Conservation (phyloP, 768 basidiomycete species). For the Dentipellis fragilis region DNA sequence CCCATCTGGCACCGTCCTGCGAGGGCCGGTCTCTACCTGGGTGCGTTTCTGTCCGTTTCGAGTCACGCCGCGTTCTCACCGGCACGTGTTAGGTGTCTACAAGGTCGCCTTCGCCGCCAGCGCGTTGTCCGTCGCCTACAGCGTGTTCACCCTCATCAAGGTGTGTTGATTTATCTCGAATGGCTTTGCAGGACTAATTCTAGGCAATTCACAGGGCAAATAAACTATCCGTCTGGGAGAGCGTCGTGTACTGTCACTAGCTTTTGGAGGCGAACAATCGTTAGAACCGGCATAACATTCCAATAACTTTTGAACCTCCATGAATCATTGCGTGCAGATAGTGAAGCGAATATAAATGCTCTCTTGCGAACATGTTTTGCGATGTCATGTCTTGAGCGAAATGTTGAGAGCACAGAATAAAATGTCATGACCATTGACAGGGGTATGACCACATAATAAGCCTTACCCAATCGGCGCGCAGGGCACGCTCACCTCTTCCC, state of each 20-base stretch:
- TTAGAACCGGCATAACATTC: no score
- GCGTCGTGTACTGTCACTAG: background rate
- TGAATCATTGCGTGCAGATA: no score
- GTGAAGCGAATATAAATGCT: no score
- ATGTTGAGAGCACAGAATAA: no score
- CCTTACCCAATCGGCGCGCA: no score
- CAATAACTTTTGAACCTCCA: no score
- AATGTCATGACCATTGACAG: no score
- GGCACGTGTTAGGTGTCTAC: constrained; percentile 36
- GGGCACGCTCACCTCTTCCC: no score
- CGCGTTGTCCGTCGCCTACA: constrained; percentile 42
- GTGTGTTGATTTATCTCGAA: constrained; percentile 14
- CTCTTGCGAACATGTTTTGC: no score
- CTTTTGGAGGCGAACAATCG: background rate
- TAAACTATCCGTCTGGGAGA: background rate
- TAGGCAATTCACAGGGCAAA: constrained; percentile 3
- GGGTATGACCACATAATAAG: no score
- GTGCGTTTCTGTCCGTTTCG: constrained; percentile 27
- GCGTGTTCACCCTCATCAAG: constrained; percentile 35
- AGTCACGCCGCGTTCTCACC: background rate
- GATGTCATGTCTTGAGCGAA: no score
- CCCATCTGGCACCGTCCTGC: constrained; percentile 54
- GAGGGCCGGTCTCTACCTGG: constrained; percentile 52
- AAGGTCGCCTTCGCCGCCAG: constrained; percentile 43
- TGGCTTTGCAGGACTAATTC: background rate